These are phyloP conservation scores for Urtica urens DNA, from an alignment of 306 rosid species.

Conservation along the genomic window DNA sequence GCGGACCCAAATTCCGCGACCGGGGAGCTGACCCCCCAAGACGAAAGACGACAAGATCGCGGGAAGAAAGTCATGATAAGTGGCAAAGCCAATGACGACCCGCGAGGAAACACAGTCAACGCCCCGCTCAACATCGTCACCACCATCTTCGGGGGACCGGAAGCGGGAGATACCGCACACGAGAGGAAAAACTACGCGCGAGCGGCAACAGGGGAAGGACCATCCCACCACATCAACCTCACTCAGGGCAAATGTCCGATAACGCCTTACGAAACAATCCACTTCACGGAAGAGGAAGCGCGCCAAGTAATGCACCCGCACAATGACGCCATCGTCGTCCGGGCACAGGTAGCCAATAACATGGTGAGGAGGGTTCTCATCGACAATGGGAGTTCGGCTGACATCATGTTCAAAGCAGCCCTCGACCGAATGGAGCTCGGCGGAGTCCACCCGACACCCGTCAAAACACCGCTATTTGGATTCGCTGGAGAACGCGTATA, in stretches of 20 bases:
- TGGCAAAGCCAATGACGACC: neutral
- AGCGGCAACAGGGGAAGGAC: neutral
- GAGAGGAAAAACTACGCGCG: neutral
- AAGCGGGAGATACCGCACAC: neutral
- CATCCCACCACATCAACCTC: neutral
- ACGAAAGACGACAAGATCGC: neutral
- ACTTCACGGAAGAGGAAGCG: too few relatives aligned
- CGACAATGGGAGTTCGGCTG: neutral
- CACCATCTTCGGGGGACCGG: too few relatives aligned
- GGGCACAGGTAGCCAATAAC: neutral
- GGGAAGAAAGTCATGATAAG: neutral
- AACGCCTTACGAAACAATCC: too few relatives aligned
- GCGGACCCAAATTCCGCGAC: too few relatives aligned
- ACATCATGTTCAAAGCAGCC: neutral
- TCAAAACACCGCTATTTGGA: neutral
- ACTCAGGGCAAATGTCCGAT: too few relatives aligned
- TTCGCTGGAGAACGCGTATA: too few relatives aligned
- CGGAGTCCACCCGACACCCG: neutral
- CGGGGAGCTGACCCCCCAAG: neutral
- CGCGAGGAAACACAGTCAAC: neutral
- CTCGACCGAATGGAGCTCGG: neutral
- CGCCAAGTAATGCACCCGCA: neutral
- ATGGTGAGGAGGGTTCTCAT: neutral
- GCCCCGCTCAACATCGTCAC: neutral
- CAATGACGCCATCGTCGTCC: neutral